Evolutionary conservation across 148 eudicot genomes (phyloP), one percentile per base, ranked within the genome.

Genomic region (Agrostemma githago): DNA sequence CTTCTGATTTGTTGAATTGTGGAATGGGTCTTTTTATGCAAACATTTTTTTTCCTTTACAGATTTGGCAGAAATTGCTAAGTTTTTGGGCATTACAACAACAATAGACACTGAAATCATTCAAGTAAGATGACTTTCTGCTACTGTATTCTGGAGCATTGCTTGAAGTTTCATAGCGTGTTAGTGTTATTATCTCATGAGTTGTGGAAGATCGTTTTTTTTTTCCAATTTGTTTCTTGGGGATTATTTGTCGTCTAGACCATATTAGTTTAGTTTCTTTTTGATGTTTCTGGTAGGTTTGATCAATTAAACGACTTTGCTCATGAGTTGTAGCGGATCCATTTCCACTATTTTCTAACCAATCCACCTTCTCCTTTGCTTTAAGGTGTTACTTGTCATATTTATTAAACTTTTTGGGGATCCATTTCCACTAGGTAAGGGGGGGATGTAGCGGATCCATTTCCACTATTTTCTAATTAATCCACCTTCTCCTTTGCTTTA

Each of bases 1-100:
- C 2, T 64, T 64, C 43, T 9, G 67, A 40, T 65, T 65, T 39
- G 46, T 14, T 67, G 17, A 46, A 62, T 16, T 6, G 19, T 77
- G 43, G 53, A 15, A 5, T 15, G 6, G 46, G 40, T 68, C 59
- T 56, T 39, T 6, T 12, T 53, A 61, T 43, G 61, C 63, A 73
- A 76, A 64, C 56, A 21, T 57, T 54, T 7, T 12, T 12, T 46
- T 41, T 76, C 17, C 63, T 9, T 63, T 80, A 70, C 79, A 95
- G 98, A 95, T 78, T 87, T 95, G 80, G 97, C 97, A 19, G 98
- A 95, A 85, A 95, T 95, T 46, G 98, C 98, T 6, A 95, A 92
- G 82, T 95, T 95, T 90, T 74, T 95, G 82, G 98, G 97, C 63
- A 87, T 95, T 41, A 95, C 97, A 46, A 84, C 91, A 9, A 89